A percentile compares a stretch with the other conserved stretches of the same genome.
These are phyloP conservation scores for Alternaria sp. DNA, from an alignment of 2,329 filamentous ascomycete species.

Conservation along the genomic window DNA sequence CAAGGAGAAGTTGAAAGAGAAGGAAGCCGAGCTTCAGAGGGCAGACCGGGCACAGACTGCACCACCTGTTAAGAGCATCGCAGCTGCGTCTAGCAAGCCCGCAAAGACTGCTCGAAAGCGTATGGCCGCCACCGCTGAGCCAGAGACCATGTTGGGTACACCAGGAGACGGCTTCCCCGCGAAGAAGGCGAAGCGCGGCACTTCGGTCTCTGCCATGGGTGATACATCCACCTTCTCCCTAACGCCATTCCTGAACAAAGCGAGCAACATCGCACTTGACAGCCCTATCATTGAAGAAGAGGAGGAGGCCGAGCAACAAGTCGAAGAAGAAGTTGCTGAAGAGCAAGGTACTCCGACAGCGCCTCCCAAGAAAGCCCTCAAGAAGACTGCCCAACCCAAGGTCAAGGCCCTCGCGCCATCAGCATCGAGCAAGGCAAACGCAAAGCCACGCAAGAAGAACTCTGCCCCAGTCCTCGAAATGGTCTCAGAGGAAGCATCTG, in stretches of 20 bases:
- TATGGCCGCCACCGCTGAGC: constrained; percentile 52
- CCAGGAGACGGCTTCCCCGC: constrained; percentile 55
- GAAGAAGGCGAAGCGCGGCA: constrained; percentile 56
- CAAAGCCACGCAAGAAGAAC: constrained; percentile 51
- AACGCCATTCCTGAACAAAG: constrained; percentile 87
- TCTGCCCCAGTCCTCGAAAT: constrained; percentile 49
- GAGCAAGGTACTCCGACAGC: constrained; percentile 40
- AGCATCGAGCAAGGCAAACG: constrained; percentile 53
- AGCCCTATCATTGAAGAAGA: constrained; percentile 48
- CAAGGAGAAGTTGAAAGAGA: constrained; percentile 75
- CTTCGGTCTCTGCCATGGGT: constrained; percentile 66
- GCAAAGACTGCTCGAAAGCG: constrained; percentile 52
- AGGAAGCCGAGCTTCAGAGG: constrained; percentile 58
- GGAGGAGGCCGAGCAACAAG: constrained; percentile 21
- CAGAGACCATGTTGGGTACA: constrained; percentile 57
- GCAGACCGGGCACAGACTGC: constrained; percentile 52
- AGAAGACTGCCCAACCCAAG: constrained; percentile 39
- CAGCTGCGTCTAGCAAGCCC: constrained; percentile 43
- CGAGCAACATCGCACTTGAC: constrained; percentile 62
- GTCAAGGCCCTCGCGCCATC: constrained; percentile 53
- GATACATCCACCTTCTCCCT: constrained; percentile 94
- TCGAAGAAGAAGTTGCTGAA: constrained; percentile 28
- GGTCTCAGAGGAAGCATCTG: constrained; percentile 52
- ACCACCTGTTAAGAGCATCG: constrained; percentile 36
- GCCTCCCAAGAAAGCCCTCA: constrained; percentile 36